phyloP scores from a whole-genome alignment of 208 protist species.

The Crithidia bombi region DNA sequence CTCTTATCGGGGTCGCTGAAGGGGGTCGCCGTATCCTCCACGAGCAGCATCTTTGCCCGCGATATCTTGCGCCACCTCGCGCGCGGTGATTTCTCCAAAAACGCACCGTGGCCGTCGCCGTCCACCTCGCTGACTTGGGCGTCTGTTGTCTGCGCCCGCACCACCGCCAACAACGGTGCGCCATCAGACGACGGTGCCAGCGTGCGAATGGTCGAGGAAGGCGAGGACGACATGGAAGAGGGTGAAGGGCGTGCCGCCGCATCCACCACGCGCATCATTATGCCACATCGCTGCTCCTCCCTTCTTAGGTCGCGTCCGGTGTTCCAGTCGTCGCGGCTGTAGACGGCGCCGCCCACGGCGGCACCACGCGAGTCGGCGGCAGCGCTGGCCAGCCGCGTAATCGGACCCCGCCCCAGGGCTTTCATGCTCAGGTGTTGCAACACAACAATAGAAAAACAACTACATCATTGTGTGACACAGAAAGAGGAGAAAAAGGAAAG shows the following conservation, averaged over 20 bases:
- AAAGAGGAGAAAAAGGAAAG: constrained; percentile 21
- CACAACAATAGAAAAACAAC: background rate
- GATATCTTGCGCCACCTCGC: constrained; percentile 83
- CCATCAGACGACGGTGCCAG: background rate
- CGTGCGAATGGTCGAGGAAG: background rate
- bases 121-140: constrained; percentile 81
- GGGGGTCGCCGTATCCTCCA: constrained; percentile 62
- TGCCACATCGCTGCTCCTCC: constrained; percentile 64
- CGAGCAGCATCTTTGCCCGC: constrained; percentile 56
- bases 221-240: no score
- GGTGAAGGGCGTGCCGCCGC: no score
- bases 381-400: constrained; percentile 31
- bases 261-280: constrained; percentile 42
- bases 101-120: constrained; percentile 35
- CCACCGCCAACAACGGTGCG: constrained; percentile 38
- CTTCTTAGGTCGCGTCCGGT: constrained; percentile 48
- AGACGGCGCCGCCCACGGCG: constrained; percentile 15
- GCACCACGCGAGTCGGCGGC: background rate
- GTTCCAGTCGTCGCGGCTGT: constrained; percentile 58
- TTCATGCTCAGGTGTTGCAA: constrained; percentile 28
- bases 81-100: constrained; percentile 54
- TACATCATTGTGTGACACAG: background rate
- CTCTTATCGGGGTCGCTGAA: constrained; percentile 78
- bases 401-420: constrained; percentile 36
- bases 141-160: constrained; percentile 71